Percentiles rank a stretch among this genome's conserved stretches.
Evolutionary conservation across 1,284 basidiomycete species (phyloP).

Genomic region (Heterobasidion irregulare): DNA sequence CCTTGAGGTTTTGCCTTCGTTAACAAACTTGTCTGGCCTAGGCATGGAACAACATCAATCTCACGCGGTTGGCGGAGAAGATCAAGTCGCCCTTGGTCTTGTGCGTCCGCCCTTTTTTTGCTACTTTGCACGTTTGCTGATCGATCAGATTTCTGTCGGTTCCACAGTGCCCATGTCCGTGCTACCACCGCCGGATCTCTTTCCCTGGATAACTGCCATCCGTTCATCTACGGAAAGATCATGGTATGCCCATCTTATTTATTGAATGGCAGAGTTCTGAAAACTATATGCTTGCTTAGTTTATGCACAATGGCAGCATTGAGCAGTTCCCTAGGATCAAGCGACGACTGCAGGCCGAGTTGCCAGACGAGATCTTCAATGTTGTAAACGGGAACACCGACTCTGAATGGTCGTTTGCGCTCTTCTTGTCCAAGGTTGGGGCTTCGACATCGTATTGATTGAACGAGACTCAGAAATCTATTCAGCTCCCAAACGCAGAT

Average conservation of each 20-base stretch:
- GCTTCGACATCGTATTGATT: not conserved
- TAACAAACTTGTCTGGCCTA: slow-evolving; percentile 19
- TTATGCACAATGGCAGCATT: slow-evolving; percentile 94
- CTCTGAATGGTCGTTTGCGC: slow-evolving; percentile 92
- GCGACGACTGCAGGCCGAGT: slow-evolving; percentile 62
- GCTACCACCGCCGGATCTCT: slow-evolving; percentile 82
- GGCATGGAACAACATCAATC: slow-evolving; percentile 94
- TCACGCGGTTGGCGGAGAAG: slow-evolving; percentile 87
- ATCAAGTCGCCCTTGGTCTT: slow-evolving; percentile 92
- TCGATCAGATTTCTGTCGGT: not conserved
- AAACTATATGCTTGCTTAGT: slow-evolving; percentile 35
- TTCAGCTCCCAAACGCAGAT: slow-evolving; percentile 73
- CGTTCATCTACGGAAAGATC: slow-evolving; percentile 79
- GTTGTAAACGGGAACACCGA: slow-evolving; percentile 91
- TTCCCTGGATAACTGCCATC: slow-evolving; percentile 92
- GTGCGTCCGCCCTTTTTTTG: slow-evolving; percentile 32
- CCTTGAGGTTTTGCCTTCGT: not conserved
- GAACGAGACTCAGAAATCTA: not conserved
- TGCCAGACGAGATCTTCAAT: slow-evolving; percentile 81
- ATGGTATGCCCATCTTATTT: slow-evolving; percentile 50
- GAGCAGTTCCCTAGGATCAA: slow-evolving; percentile 79
- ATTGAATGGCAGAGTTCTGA: not conserved
- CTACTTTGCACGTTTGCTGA: not conserved
- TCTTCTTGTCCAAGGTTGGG: slow-evolving; percentile 79
- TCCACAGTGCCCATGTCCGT: slow-evolving; percentile 75